phyloP scores from a whole-genome alignment of 116 monocot genomes.

The Dioscorea cayenensis region DNA sequence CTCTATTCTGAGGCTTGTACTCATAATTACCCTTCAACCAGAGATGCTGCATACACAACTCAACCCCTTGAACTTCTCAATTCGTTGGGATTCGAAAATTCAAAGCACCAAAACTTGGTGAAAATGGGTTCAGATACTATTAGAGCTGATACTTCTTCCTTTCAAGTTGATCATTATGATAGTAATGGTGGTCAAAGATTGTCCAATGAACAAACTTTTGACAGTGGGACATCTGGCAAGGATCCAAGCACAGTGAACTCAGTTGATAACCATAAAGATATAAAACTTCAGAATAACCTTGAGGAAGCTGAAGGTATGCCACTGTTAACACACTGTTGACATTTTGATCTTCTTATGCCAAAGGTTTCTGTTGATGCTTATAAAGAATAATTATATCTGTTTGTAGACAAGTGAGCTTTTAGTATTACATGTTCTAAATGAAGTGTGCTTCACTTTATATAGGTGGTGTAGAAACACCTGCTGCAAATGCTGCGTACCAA shows the following conservation, averaged over 20 bases:
- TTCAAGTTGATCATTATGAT: slow-evolving; percentile 22
- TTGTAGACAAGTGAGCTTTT: too few relatives aligned
- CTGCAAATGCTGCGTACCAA: slow-evolving; percentile 34
- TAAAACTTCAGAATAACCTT: slow-evolving; percentile 13
- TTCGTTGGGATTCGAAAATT: slow-evolving; percentile 66
- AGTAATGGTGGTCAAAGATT: slow-evolving; percentile 17
- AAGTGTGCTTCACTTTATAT: slow-evolving; percentile 5
- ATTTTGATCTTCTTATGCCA: neutral
- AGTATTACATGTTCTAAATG: neutral
- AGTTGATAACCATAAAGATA: slow-evolving; percentile 33
- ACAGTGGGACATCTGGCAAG: slow-evolving; percentile 25
- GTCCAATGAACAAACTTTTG: slow-evolving; percentile 13
- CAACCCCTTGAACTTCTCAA: slow-evolving; percentile 97
- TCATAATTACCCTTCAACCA: slow-evolving; percentile 17
- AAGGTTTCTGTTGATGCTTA: neutral
- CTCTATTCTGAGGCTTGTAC: neutral
- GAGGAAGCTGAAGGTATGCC: slow-evolving; percentile 64
- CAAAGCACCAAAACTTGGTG: slow-evolving; percentile 25
- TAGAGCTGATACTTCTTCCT: slow-evolving; percentile 17
- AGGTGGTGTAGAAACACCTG: slow-evolving; percentile 31
- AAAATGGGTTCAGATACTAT: slow-evolving; percentile 22
- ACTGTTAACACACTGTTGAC: neutral
- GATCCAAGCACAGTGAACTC: slow-evolving; percentile 13
- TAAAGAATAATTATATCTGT: too few relatives aligned
- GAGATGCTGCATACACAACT: slow-evolving; percentile 96